phyloP scores from a whole-genome alignment of 2,329 filamentous ascomycete genomes.

The Penicillium fuscoglaucum region DNA sequence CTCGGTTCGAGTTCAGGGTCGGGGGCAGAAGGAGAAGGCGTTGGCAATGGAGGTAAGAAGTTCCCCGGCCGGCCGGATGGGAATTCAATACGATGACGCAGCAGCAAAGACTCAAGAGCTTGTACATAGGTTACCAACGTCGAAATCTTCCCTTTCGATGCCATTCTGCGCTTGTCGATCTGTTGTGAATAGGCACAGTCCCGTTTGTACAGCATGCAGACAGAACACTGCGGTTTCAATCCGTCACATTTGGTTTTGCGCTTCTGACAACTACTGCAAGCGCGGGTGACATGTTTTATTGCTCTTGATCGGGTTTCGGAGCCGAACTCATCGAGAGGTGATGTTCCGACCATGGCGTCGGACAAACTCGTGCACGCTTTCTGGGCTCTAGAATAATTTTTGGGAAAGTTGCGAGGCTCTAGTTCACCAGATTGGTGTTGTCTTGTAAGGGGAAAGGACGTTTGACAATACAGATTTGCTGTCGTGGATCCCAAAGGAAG shows the following conservation, averaged over 20 bases:
- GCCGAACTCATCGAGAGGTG: background rate
- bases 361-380: background rate
- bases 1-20: background rate
- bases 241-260: background rate
- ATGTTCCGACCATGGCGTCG: background rate
- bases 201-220: background rate
- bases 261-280: background rate
- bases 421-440: background rate
- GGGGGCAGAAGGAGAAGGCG: background rate
- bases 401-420: background rate
- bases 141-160: background rate
- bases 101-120: background rate
- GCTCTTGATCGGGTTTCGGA: background rate
- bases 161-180: background rate
- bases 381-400: no score
- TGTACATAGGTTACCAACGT: background rate
- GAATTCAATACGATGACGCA: background rate
- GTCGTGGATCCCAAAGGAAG: background rate
- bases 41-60: background rate
- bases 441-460: background rate
- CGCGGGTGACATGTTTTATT: background rate
- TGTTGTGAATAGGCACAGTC: background rate
- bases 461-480: background rate
- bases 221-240: background rate
- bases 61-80: background rate